Percentiles rank a stretch among this genome's conserved stretches.
phyloP scores from a whole-genome alignment of 306 rosid species.

The Vigna hirtella region DNA sequence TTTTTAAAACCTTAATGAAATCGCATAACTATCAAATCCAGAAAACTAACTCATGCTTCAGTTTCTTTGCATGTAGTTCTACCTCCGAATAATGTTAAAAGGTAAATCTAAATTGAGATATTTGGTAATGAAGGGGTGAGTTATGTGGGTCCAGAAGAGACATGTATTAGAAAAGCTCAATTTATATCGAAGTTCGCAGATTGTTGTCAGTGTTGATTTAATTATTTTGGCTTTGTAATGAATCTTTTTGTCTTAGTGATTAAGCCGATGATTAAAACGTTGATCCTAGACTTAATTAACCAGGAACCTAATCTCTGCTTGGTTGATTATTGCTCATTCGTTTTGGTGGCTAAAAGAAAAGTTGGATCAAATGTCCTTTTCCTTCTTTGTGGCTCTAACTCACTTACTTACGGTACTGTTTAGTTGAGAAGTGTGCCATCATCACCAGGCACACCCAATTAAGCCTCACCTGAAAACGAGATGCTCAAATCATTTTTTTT shows the following conservation, averaged over 20 bases:
- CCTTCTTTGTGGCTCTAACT: conserved; percentile 32
- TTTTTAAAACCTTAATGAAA: no score
- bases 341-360: conserved; percentile 28
- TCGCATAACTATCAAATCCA: no score
- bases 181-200: conserved; percentile 28
- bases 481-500: neutral
- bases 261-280: neutral
- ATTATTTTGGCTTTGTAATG: conserved; percentile 33
- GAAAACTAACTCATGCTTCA: no score
- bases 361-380: conserved; percentile 50
- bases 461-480: neutral
- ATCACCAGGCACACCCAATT: conserved; percentile 43
- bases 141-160: neutral
- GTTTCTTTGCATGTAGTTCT: no score
- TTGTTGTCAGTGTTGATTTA: conserved; percentile 34
- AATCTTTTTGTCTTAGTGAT: conserved; percentile 40
- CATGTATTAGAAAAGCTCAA: neutral
- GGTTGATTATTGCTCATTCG: neutral
- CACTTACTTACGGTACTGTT: conserved; percentile 38
- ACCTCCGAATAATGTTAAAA: no score
- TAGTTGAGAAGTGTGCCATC: conserved; percentile 48
- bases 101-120: neutral
- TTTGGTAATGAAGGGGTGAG: neutral
- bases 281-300: conserved; percentile 8
- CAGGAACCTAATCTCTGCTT: conserved; percentile 3